Evolutionary conservation across 208 protist species (phyloP), one percentile per base, ranked within the genome.

Genomic region (Trypanosoma melophagium): DNA sequence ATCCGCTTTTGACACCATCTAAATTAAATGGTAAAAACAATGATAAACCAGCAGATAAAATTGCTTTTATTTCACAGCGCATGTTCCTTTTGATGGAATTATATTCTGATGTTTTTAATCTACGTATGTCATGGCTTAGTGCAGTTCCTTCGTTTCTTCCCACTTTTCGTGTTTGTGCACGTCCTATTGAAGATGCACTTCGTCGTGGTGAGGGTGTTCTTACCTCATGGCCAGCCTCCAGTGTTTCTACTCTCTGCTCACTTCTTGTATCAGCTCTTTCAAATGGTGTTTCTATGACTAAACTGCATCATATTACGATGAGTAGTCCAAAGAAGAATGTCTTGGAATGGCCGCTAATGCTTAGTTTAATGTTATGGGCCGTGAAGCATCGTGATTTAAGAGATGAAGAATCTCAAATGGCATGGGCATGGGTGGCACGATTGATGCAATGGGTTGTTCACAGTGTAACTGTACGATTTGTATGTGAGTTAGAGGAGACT

Each of bases 241-340:
- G 72, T 50, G 74, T 96, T 47, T 83, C 84, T 17, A 63, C 80
- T 19, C 60, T 96, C 22, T 94, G 91, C 53, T 74, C 73, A n/a
- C 78, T 94, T 21, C 80, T 96, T 60, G 75, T 85, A 16, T 74
- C 75, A 13, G 78, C 77, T 62, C 77, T 93, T 8, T 57, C 66
- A 22, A 68, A 78, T 25, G 81, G 85, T 31, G 88, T 93, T 21
- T 70, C 83, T 40, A 90, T 96, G 83, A 77, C 78, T 24, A 89
- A 89, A 77, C 66, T 96, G 63, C 88, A 96, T 67, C 90, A 96
- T 77, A 77, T 96, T 45, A 96, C 78, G 53, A 92, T 92, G 80
- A 83, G 76, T 28, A 73, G 59, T 55, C 60, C 80, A 21, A 74
- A 78, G 31, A 77, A 75, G 25, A 78, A 79, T 22, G 66, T 93